Evolutionary conservation across 2,329 filamentous ascomycete genomes (phyloP), one percentile per base, ranked within the genome.

Genomic region (Stemphylium lycopersici): DNA sequence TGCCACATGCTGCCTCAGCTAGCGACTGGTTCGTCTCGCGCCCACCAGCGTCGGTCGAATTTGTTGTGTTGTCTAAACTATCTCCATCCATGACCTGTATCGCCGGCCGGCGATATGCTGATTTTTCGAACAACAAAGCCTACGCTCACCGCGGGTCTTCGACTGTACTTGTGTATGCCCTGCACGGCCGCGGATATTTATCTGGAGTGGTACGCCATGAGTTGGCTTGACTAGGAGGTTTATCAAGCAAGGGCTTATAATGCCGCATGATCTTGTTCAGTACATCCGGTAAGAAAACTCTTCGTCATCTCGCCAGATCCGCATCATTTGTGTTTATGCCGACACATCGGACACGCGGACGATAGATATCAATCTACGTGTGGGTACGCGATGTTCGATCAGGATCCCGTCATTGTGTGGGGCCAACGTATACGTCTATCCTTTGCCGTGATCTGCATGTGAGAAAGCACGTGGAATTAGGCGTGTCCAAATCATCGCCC

Each of bases 1-100:
- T 62, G 56, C 54, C 62, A 44, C 32, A 48, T 32, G 41, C 54
- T 56, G 60, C 56, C 55, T 49, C 38, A 39, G 16, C 42, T 33
- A 26, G 31, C 39, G 39, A 39, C 50, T 54, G 42, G 29, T 29
- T 29, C 24, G 3, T 32, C 12, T 16, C 44, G 24, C 16, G 12
- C 13, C n/a, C 26, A 47, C 40, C 36, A 16, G 18, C 36, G 22
- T 34, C 24, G 10, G 13, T 24, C 15, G 18, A 47, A 6, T 11
- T 39, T 39, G 49, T 29, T 39, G 29, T 44, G 42, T 4, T 44
- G 42, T n/a, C 42, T 26, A 4, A 29, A 29, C 26, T 11, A 29
- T 29, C 31, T 18, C 39, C 41, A n/a, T 43, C 26, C 26, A n/a
- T 43, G 16, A 32, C 41, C 41, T 31, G 41, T 32, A n/a, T 43